Percentiles rank a stretch among this genome's conserved stretches.
Conservation (phyloP, 2,329 filamentous ascomycete genomes). For the Diaporthe destruens region DNA sequence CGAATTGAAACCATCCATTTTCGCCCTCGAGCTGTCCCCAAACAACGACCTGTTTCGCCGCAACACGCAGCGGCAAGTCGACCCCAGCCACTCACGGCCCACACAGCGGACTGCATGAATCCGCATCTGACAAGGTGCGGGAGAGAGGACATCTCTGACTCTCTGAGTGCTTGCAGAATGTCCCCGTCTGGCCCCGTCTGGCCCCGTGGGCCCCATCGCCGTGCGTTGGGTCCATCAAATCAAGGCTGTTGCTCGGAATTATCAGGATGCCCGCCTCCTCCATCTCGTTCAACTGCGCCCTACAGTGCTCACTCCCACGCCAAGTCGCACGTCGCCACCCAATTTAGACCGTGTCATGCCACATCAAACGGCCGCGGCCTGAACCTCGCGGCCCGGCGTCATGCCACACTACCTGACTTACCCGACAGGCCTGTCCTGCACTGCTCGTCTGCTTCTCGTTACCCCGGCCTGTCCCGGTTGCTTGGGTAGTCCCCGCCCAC, state of each 20-base stretch:
- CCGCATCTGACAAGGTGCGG: not conserved
- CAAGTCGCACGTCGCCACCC: constrained; percentile 21
- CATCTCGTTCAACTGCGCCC: too few species aligned
- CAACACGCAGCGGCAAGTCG: constrained; percentile 6
- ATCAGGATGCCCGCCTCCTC: not conserved
- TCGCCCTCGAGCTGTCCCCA: constrained; percentile 14
- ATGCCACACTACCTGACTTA: constrained; percentile 1
- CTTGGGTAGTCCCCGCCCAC: constrained; percentile 27
- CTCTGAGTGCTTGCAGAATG: not conserved
- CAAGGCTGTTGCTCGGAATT: constrained; percentile 7
- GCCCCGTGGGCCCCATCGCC: constrained; percentile 11
- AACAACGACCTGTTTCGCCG: constrained; percentile 21
- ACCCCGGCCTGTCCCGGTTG: constrained; percentile 34
- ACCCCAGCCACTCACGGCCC: constrained; percentile 19
- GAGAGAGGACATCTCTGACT: too few species aligned
- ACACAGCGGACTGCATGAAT: not conserved
- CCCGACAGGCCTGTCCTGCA: not conserved
- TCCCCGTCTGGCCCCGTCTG: constrained; percentile 3
- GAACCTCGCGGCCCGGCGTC: constrained; percentile 26
- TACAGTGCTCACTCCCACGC: not conserved
- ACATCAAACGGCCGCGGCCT: constrained; percentile 33
- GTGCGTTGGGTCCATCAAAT: not conserved
- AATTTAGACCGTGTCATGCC: constrained; percentile 31
- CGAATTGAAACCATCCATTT: constrained; percentile 11
- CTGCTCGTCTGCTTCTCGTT: not conserved